Evolutionary conservation across 805 yeast genomes (phyloP).

Genomic region (Metschnikowia picachoensis): DNA sequence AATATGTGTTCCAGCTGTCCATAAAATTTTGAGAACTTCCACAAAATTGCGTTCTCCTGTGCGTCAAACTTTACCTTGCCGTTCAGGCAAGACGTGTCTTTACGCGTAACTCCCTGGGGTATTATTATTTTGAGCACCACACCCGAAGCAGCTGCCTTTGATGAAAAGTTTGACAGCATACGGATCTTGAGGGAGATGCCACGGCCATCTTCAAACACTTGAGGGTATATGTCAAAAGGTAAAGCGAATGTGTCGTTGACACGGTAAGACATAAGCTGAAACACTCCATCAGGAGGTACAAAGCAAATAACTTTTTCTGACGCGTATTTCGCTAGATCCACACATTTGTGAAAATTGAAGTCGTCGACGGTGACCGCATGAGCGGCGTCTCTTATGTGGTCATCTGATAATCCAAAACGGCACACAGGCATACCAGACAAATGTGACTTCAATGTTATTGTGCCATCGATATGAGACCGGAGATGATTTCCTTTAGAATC

Average conservation of each 20-base stretch:
- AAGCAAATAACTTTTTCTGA: conserved; percentile 62
- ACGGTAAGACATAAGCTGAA: conserved; percentile 74
- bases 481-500: conserved; percentile 61
- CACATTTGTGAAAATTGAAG: conserved; percentile 85
- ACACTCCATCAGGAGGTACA: conserved; percentile 84
- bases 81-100: conserved; percentile 37
- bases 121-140: conserved; percentile 65
- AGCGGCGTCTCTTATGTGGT: conserved; percentile 20
- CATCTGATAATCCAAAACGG: conserved; percentile 71
- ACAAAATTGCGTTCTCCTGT: conserved; percentile 57
- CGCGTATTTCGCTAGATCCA: conserved; percentile 66
- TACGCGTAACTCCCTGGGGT: conserved; percentile 41
- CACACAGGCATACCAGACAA: conserved; percentile 83
- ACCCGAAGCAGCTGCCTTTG: conserved; percentile 57
- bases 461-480: conserved; percentile 73
- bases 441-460: conserved; percentile 64
- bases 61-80: conserved; percentile 72
- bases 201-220: conserved; percentile 42
- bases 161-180: conserved; percentile 57
- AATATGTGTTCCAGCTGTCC: conserved; percentile 66
- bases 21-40: conserved; percentile 66
- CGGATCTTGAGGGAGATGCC: conserved; percentile 55
- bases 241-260: conserved; percentile 48
- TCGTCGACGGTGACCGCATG: conserved; percentile 59
- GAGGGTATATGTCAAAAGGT: conserved; percentile 68